These are phyloP conservation scores for Bruguiera sexangula DNA, from an alignment of 345 rosid genomes.

Conservation along the genomic window DNA sequence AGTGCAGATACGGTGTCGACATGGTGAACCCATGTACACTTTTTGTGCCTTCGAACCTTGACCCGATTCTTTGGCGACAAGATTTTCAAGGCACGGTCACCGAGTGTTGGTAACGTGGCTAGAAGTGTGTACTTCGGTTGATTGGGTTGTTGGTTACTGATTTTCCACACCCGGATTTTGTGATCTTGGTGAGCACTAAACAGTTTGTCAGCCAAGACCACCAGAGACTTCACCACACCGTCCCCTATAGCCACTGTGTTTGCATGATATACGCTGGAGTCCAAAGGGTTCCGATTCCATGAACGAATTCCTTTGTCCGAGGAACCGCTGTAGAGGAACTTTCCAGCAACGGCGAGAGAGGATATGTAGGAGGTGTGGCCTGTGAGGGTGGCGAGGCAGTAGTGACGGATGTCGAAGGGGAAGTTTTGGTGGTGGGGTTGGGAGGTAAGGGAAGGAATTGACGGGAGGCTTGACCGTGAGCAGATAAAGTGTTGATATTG, in stretches of 20 bases:
- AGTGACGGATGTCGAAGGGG: conserved; percentile 21
- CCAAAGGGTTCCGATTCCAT: conserved; percentile 47
- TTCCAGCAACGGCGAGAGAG: conserved; percentile 56
- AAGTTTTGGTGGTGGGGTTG: conserved; percentile 13
- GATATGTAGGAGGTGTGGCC: conserved; percentile 66
- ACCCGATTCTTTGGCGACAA: conserved; percentile 63
- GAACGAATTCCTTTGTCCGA: conserved; percentile 55
- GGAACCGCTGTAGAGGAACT: conserved; percentile 72
- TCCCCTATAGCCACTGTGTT: conserved; percentile 41
- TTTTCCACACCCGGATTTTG: conserved; percentile 91
- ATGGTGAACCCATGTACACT: conserved; percentile 77
- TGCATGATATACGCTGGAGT: conserved; percentile 26
- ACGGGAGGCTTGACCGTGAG: conserved; percentile 43
- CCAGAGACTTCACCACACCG: conserved; percentile 80
- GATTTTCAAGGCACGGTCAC: conserved; percentile 62
- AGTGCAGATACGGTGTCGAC: conserved; percentile 80
- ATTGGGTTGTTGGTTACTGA: conserved; percentile 36
- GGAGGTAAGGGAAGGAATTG: conserved; percentile 39
- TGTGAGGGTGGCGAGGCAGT: conserved; percentile 56
- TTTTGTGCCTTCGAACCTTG: conserved; percentile 68
- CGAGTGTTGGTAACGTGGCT: conserved; percentile 83
- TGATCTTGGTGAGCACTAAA: conserved; percentile 94
- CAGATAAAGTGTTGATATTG: conserved; percentile 13
- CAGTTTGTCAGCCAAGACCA: conserved; percentile 61
- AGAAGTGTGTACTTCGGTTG: conserved; percentile 50